Percentiles rank a stretch among this genome's conserved stretches.
Evolutionary conservation across 352 stramenopile species (phyloP).

Genomic region (Pythium graminicola): DNA sequence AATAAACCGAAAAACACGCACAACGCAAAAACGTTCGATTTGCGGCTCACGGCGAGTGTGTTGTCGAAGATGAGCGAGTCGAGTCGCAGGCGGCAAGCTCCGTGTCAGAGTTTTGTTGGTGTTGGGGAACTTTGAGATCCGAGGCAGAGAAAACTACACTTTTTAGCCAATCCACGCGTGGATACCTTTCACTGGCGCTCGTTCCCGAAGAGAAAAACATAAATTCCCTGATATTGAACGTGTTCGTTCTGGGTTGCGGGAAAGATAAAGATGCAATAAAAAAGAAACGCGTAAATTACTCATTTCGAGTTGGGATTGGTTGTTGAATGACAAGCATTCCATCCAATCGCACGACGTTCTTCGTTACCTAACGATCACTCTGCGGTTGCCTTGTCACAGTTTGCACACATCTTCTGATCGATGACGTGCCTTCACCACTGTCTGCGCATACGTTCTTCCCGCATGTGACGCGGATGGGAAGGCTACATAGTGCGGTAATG

Average conservation of each 20-base stretch:
- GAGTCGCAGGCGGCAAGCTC: too few relatives aligned
- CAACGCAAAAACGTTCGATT: constrained; percentile 12
- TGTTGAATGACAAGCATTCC: constrained; percentile 17
- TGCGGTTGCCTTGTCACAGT: constrained; percentile 9
- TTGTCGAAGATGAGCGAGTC: constrained; percentile 4
- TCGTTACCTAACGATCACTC: constrained; percentile 13
- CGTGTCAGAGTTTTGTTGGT: too few relatives aligned
- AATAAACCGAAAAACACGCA: constrained; percentile 3
- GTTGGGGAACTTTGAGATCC: neutral
- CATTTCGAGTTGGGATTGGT: constrained; percentile 4
- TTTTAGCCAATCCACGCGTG: constrained; percentile 1
- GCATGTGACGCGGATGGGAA: neutral
- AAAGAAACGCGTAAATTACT: constrained; percentile 20
- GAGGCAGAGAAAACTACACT: too few relatives aligned
- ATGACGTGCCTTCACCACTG: too few relatives aligned
- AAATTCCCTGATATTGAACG: neutral
- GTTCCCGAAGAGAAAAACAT: constrained; percentile 10
- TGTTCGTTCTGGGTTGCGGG: neutral
- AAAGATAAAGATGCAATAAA: constrained; percentile 4
- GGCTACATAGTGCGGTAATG: neutral
- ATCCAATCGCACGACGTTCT: constrained; percentile 12
- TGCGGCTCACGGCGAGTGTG: neutral
- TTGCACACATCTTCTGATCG: constrained; percentile 1
- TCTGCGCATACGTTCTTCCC: too few relatives aligned
- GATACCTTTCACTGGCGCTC: constrained; percentile 8